Conservation (phyloP, 2,329 filamentous ascomycete genomes). For the Ceratocystis smalleyi region DNA sequence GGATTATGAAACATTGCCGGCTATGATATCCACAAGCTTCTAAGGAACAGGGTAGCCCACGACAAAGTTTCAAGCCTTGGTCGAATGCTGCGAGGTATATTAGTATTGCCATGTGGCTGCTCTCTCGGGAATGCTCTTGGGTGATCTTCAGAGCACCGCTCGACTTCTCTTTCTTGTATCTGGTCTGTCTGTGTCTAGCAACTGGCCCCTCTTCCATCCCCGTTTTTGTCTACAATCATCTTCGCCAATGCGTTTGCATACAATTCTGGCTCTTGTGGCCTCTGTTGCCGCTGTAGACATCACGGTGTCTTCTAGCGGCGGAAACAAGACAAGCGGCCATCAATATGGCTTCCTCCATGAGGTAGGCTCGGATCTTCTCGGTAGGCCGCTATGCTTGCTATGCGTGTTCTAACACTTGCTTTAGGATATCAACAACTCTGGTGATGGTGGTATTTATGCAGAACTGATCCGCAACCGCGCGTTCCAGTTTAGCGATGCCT, state of each 20-base stretch:
- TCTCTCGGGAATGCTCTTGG: not conserved
- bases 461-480: slow-evolving; percentile 56
- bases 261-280: slow-evolving; percentile 6
- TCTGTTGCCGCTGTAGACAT: slow-evolving; percentile 24
- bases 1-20: not conserved
- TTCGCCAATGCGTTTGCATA: slow-evolving; percentile 7
- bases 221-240: not conserved
- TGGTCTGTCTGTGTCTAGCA: not conserved
- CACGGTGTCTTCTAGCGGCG: slow-evolving; percentile 25
- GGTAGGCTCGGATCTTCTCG: slow-evolving; percentile 19
- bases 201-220: not conserved
- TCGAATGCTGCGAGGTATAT: not conserved
- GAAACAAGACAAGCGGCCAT: slow-evolving; percentile 30
- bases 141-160: not conserved
- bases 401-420: not conserved
- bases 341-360: slow-evolving; percentile 34
- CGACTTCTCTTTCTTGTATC: not conserved
- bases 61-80: not conserved
- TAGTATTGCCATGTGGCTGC: not conserved
- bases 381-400: not conserved
- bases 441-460: slow-evolving; percentile 58
- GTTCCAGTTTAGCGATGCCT: slow-evolving; percentile 41
- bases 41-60: not conserved
- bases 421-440: slow-evolving; percentile 50
- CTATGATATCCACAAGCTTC: not conserved